phyloP scores from a whole-genome alignment of 805 yeast species.

The Priceomyces fermenticarens region DNA sequence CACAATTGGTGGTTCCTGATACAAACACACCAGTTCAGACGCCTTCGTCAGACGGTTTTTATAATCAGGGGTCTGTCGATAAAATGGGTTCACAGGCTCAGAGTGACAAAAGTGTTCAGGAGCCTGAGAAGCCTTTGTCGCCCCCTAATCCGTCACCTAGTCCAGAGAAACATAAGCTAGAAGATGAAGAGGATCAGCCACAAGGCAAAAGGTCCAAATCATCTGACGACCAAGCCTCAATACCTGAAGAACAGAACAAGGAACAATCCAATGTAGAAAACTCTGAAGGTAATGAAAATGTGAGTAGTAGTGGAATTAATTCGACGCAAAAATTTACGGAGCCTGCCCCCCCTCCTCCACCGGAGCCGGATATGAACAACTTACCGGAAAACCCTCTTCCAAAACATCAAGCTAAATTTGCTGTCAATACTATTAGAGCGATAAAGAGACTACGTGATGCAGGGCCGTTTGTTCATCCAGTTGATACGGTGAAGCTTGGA shows the following conservation, averaged over 20 bases:
- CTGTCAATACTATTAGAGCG: slow-evolving; percentile 75
- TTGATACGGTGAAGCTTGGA: slow-evolving; percentile 81
- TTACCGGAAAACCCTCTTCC: slow-evolving; percentile 69
- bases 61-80: slow-evolving; percentile 12
- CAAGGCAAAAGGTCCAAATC: slow-evolving; percentile 10
- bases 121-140: slow-evolving; percentile 37
- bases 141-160: slow-evolving; percentile 47
- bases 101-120: slow-evolving; percentile 6
- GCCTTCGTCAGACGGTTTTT: slow-evolving; percentile 30
- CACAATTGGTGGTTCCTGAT: slow-evolving; percentile 17
- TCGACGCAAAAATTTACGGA: slow-evolving; percentile 16
- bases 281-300: slow-evolving; percentile 1
- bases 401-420: slow-evolving; percentile 79
- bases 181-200: slow-evolving; percentile 20
- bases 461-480: slow-evolving; percentile 84
- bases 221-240: slow-evolving; percentile 2
- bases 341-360: slow-evolving; percentile 76
- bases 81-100: slow-evolving; percentile 14
- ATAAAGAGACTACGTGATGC: slow-evolving; percentile 91
- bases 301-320: slow-evolving; percentile 1
- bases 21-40: slow-evolving; percentile 39
- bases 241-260: slow-evolving; percentile 1
- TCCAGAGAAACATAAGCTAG: slow-evolving; percentile 32
- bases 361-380: slow-evolving; percentile 70
- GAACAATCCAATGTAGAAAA: neutral